These are phyloP conservation scores for Phytomonas sp. DNA, from an alignment of 208 protist genomes.

Conservation along the genomic window DNA sequence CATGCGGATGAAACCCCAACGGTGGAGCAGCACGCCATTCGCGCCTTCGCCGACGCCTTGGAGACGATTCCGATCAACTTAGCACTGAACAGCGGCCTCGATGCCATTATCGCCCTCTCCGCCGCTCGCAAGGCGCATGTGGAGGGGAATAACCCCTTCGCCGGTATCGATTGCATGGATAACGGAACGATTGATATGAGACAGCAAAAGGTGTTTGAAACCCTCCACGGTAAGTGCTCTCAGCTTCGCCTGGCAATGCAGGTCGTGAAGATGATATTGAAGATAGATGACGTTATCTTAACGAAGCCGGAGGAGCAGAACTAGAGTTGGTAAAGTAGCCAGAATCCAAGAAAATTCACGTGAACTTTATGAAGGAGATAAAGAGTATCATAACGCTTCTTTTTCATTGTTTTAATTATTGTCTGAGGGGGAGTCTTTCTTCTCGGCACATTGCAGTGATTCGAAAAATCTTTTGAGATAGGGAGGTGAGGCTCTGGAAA, in stretches of 20 bases:
- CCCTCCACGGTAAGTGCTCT: conserved; percentile 97
- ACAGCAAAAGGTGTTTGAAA: conserved; percentile 98
- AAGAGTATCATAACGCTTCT: neutral
- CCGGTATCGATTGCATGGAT: conserved; percentile 98
- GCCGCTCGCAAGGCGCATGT: conserved; percentile 94
- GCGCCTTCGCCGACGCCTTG: conserved; percentile 98
- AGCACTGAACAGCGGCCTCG: conserved; percentile 97
- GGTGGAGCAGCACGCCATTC: conserved; percentile 99
- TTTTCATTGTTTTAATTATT: conserved; percentile 1
- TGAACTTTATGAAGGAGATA: neutral
- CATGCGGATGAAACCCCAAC: conserved; percentile 89
- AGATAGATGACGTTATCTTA: conserved; percentile 99
- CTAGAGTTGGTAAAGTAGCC: conserved; percentile 24
- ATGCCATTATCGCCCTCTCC: conserved; percentile 95
- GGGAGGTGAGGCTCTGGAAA: neutral
- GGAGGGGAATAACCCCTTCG: conserved; percentile 89
- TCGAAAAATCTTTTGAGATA: neutral
- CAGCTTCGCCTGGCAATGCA: conserved; percentile 99
- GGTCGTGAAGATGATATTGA: conserved; percentile 99
- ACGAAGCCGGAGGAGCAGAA: conserved; percentile 68
- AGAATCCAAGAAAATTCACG: conserved; percentile 1
- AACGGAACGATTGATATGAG: conserved; percentile 96
- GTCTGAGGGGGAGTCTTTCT: neutral
- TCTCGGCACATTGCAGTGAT: neutral
- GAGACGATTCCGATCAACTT: conserved; percentile 98